Base-by-base conservation (phyloP, 192 early-diverging fungal species). In the Gaertneriomyces semiglobifer region DNA sequence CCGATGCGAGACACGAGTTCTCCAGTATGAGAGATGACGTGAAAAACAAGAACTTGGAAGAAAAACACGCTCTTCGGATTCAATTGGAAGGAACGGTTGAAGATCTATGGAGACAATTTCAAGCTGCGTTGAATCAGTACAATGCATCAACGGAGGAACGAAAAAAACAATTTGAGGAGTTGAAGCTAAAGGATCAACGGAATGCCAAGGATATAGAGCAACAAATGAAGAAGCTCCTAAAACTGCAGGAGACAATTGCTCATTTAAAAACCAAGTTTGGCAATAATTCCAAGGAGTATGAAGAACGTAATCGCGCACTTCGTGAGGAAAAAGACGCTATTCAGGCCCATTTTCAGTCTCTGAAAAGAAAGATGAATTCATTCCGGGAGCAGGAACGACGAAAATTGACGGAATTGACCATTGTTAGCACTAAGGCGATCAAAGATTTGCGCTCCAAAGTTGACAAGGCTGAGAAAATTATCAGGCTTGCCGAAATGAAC, bases 31-130 rank as follows among this genome's bases (percentile, higher is more conserved):
- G 76, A 59, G 84, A 86, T 58, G 84, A 86, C 71, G 79, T 86
- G 44, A 82, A 81, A 50, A 86, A 86, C 66, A 86, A 84, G 77
- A 84, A 86, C 56, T 63, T 86, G 14, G 84, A 86, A 68, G 84
- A 86, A 62, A 84, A 84, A 58, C 84, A 86, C 71, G 81, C 83
- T 6, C 64, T 84, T 45, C 56, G 84, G 38, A 86, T 86, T 44
- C 82, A 84, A 72, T 58, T 86, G 10, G 84, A 86, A 68, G 79
- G 82, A 14, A 81, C 76, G 2, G 79, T 86, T 6, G 84, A 86
- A 65, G 84, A 86, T 44, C 66, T 86, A 6, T 83, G 81, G 84
- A 58, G 75, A 45, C 80, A 84, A 58, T 84, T 84, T 51, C 82
- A 84, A 60, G 70, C 78, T 12, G 81, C 83, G 6, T 63, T 84